phyloP scores from a whole-genome alignment of 1,284 basidiomycete species.

The Erythrobasidium hasegawianum region DNA sequence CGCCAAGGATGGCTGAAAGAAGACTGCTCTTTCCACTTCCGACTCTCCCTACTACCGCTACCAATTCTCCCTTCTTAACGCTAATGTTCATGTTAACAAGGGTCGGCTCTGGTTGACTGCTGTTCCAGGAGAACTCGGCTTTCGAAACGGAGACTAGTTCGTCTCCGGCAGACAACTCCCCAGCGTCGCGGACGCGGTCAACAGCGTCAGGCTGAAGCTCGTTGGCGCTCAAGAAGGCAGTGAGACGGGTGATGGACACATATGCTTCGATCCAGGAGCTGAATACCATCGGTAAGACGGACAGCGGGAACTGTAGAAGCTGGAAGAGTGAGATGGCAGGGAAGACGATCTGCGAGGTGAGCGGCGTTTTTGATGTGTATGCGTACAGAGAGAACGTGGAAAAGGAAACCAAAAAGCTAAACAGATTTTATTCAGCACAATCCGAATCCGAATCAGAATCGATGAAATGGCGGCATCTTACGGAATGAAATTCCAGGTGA shows the following conservation, averaged over 20 bases:
- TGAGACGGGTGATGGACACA: conserved; percentile 77
- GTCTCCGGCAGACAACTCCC: conserved; percentile 58
- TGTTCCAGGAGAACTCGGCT: conserved; percentile 51
- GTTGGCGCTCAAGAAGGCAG: conserved; percentile 68
- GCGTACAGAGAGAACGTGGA: conserved; percentile 81
- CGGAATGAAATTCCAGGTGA: conserved; percentile 36
- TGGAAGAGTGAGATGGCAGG: conserved; percentile 90
- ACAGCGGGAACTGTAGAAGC: conserved; percentile 81
- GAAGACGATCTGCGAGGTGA: conserved; percentile 90
- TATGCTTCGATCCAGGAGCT: conserved; percentile 76
- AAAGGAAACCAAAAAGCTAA: conserved; percentile 70
- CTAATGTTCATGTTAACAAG: conserved; percentile 54
- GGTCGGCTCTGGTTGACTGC: conserved; percentile 39
- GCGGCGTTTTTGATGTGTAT: conserved; percentile 61
- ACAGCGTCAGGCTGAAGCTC: conserved; percentile 77
- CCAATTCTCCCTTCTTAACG: conserved; percentile 70
- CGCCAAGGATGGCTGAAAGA: conserved; percentile 69
- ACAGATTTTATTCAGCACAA: conserved; percentile 45
- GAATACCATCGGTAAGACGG: conserved; percentile 52
- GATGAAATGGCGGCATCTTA: not conserved
- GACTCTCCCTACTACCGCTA: conserved; percentile 81
- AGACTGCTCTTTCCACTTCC: conserved; percentile 73
- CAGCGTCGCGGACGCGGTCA: conserved; percentile 52
- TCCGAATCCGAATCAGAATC: not conserved
- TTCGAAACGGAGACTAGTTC: conserved; percentile 59